Evolutionary conservation across 1,139 yeast genomes (phyloP).

Genomic region (Candida freyschussii): DNA sequence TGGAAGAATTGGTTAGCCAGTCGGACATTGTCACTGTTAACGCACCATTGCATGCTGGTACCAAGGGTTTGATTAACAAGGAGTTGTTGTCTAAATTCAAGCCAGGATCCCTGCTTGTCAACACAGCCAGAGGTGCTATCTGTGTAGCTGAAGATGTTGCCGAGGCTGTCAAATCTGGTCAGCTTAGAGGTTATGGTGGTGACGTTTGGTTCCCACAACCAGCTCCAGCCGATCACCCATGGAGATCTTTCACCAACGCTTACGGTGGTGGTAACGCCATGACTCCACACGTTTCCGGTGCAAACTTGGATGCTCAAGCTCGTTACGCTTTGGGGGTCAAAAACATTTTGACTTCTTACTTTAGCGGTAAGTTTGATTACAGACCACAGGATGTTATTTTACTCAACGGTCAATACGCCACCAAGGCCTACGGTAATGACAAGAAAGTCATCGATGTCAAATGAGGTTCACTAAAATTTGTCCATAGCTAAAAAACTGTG

Average conservation of each 20-base stretch:
- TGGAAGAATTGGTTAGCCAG: conserved; percentile 64
- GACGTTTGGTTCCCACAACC: conserved; percentile 85
- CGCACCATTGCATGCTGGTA: conserved; percentile 70
- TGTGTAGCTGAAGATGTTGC: conserved; percentile 71
- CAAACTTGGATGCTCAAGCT: conserved; percentile 74
- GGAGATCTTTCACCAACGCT: conserved; percentile 65
- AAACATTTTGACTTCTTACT: conserved; percentile 57
- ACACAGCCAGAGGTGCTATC: conserved; percentile 84
- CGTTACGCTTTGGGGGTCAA: conserved; percentile 70
- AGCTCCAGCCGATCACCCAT: conserved; percentile 70
- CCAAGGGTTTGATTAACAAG: conserved; percentile 65
- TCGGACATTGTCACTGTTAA: conserved; percentile 76
- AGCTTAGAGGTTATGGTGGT: conserved; percentile 75
- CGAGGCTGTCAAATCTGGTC: conserved; percentile 65
- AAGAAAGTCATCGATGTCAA: conserved; percentile 27
- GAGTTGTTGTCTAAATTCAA: conserved; percentile 67
- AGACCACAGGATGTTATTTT: conserved; percentile 72
- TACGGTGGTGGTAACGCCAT: conserved; percentile 77
- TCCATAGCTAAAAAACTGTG: too few species aligned
- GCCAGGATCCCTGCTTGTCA: conserved; percentile 71
- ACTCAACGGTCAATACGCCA: conserved; percentile 66
- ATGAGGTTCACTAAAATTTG: too few species aligned
- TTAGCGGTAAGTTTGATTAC: conserved; percentile 59
- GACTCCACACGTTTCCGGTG: conserved; percentile 82
- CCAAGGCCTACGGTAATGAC: conserved; percentile 64